Evolutionary conservation across 1,139 yeast species (phyloP).

Genomic region (Hyphopichia pseudoburtonii): DNA sequence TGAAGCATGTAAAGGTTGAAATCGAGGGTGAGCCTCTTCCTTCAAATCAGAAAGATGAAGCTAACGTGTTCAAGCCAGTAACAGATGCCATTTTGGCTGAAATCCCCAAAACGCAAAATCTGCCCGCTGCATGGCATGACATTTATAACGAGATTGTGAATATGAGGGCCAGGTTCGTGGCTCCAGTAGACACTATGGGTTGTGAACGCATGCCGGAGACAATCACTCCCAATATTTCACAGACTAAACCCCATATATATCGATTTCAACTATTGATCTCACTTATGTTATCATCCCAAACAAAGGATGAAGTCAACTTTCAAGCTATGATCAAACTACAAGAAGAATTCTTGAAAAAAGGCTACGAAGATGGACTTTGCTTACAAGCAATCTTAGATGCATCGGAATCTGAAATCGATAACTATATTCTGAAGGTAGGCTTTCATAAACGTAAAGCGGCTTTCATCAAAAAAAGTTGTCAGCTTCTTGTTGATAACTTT

Average conservation of each 20-base stretch:
- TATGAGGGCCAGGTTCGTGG: slow-evolving; percentile 61
- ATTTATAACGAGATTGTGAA: slow-evolving; percentile 62
- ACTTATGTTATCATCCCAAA: slow-evolving; percentile 87
- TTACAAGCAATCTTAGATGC: slow-evolving; percentile 40
- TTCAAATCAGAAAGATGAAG: no score
- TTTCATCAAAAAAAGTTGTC: slow-evolving; percentile 64
- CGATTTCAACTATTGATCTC: slow-evolving; percentile 78
- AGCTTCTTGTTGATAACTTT: slow-evolving; percentile 49
- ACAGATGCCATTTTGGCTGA: slow-evolving; percentile 1
- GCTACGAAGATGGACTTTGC: slow-evolving; percentile 31
- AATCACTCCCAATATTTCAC: slow-evolving; percentile 29
- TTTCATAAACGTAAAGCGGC: slow-evolving; percentile 79
- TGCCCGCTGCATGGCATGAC: slow-evolving; percentile 50
- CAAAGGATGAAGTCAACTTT: slow-evolving; percentile 84
- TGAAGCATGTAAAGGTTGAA: neutral
- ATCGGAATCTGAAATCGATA: slow-evolving; percentile 59
- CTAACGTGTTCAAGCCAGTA: slow-evolving; percentile 5
- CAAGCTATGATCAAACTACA: slow-evolving; percentile 69
- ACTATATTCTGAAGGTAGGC: slow-evolving; percentile 76
- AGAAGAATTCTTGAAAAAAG: slow-evolving; percentile 32
- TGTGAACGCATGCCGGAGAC: slow-evolving; percentile 72
- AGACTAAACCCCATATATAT: slow-evolving; percentile 38
- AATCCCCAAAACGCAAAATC: slow-evolving; percentile 6
- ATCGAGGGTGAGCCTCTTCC: slow-evolving; percentile 3
- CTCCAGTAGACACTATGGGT: slow-evolving; percentile 91